These are phyloP conservation scores for Phragmites australis DNA, from an alignment of 176 grass and related monocot species.

Conservation along the genomic window DNA sequence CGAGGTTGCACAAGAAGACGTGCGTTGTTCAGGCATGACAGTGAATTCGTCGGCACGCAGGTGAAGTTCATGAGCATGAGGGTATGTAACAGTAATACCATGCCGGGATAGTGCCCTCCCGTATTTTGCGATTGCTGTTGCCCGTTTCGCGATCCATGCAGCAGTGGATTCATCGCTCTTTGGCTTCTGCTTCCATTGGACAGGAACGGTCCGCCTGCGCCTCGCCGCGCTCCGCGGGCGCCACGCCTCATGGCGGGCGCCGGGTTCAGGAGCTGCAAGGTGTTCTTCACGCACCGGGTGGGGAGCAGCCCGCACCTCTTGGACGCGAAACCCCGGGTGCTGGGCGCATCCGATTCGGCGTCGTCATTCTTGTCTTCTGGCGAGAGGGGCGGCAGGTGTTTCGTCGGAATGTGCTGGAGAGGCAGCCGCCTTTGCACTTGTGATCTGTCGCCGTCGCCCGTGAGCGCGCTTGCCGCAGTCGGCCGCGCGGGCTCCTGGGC, in stretches of 20 bases:
- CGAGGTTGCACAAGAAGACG: background rate
- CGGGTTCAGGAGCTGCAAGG: constrained; percentile 57
- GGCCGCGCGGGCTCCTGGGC: background rate
- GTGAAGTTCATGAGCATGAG: background rate
- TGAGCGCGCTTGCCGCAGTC: background rate
- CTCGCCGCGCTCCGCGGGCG: background rate
- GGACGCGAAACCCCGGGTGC: constrained; percentile 45
- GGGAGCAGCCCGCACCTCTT: constrained; percentile 68
- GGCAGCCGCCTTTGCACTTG: constrained; percentile 19
- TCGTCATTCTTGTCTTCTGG: constrained; percentile 19
- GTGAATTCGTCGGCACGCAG: background rate
- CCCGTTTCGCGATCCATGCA: constrained; percentile 30
- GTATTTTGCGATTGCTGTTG: background rate
- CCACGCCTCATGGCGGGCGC: constrained; percentile 45
- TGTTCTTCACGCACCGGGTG: constrained; percentile 49
- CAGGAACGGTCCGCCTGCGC: background rate
- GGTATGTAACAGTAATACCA: constrained; percentile 13
- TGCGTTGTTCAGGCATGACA: background rate
- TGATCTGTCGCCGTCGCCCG: background rate
- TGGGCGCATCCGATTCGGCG: constrained; percentile 44
- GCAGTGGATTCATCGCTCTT: constrained; percentile 5
- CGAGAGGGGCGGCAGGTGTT: background rate
- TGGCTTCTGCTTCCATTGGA: background rate
- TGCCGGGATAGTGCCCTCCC: constrained; percentile 24
- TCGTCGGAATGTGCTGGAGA: constrained; percentile 16